Conservation (phyloP, 179 eudicot species). For the Pouteria campechiana region DNA sequence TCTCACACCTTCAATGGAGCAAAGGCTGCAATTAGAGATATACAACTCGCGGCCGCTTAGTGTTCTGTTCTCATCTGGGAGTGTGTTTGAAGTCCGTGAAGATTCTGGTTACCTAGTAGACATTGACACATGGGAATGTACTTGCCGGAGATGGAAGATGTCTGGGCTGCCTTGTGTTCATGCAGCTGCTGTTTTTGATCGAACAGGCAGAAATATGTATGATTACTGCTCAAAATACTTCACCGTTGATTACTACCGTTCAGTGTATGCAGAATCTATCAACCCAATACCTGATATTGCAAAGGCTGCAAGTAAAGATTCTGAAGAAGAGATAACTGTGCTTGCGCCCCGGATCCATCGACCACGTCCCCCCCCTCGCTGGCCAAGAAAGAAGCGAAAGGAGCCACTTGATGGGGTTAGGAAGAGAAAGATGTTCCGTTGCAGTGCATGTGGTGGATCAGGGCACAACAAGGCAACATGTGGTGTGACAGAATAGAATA, state of each 20-base stretch:
- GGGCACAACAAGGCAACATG: too few relatives aligned
- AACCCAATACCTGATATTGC: slow-evolving; percentile 14
- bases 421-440: too few relatives aligned
- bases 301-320: slow-evolving; percentile 5
- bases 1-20: slow-evolving; percentile 9
- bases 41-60: slow-evolving; percentile 1
- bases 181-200: slow-evolving; percentile 12
- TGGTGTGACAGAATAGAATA: too few relatives aligned
- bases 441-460: too few relatives aligned
- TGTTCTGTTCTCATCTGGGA: slow-evolving; percentile 8
- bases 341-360: too few relatives aligned
- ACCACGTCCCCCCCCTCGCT: too few relatives aligned
- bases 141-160: slow-evolving; percentile 15
- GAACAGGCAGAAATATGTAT: background rate
- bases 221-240: slow-evolving; percentile 11
- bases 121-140: slow-evolving; percentile 9
- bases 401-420: too few relatives aligned
- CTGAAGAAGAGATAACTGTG: too few relatives aligned
- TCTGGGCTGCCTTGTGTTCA: slow-evolving; percentile 17
- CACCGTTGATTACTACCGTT: slow-evolving; percentile 7
- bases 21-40: slow-evolving; percentile 5
- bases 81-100: slow-evolving; percentile 12
- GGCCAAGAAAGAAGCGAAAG: too few relatives aligned
- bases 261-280: slow-evolving; percentile 7
- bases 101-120: slow-evolving; percentile 8